Base-by-base conservation (phyloP, 2,329 filamentous ascomycete species). In the Pyrenophora seminiperda region DNA sequence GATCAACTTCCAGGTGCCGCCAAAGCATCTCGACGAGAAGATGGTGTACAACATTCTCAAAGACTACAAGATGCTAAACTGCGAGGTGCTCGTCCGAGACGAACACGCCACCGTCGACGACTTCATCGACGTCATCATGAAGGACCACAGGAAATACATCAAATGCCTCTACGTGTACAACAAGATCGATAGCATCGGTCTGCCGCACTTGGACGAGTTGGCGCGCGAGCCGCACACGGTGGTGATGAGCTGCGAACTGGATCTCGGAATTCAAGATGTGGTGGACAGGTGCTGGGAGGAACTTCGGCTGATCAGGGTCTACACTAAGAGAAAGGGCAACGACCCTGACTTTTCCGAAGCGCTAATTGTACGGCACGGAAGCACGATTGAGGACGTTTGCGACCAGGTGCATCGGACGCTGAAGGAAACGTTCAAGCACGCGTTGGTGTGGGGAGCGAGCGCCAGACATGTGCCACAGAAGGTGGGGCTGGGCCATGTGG, bases 101-200 rank as follows among this genome's bases (percentile, higher is more conserved):
- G 94, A 99, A 69, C 86, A 95, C 71, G 83, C 83, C 32, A 97
- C 94, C 1, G 91, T 99, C 29, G 94, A 99, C 77, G 93, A 99
- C 75, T 89, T 99, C 74, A 99, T 99, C 77, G 94, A 99, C 74
- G 91, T 97, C 54, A 97, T 99, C 76, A 97, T 97, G 93, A 96
- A 94, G 75, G 91, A 97, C 71, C 94, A 99, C 79, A 82, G 94
- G 70, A 99, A 96, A 75, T 99, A 99, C 80, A 97, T 99, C 79
- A 83, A 84, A 70, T 88, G 85, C 49, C 82, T 99, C 24, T 99
- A 99, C 76, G 93, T 97, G 24, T 99, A 99, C 85, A 99, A 99
- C 87, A 99, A 99, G 78, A 96, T 99, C 77, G 94, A 99, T 77
- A 88, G 85, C 72, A 90, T 99, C 53, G 93, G 89, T 33, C 83